Base-by-base conservation (phyloP, 2,329 filamentous ascomycete species). In the Alternaria incomplexa region DNA sequence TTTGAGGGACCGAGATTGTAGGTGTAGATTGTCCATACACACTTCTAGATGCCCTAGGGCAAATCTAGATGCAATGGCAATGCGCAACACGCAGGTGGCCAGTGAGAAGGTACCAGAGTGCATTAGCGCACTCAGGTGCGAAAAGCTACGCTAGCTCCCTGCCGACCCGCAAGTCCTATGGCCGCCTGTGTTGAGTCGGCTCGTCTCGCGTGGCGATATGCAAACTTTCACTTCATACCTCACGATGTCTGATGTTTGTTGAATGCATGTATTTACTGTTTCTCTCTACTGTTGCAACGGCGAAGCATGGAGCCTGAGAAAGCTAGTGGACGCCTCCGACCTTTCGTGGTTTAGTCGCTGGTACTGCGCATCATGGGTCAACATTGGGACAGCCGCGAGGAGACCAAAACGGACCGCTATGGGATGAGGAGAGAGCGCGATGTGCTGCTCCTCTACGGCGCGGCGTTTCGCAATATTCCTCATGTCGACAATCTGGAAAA, bases 391-490 rank as follows among this genome's bases (percentile, higher is more conserved):
- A 43, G 32, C 50, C 44, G 43, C 57, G 63, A 28, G 8, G 36
- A 46, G 4, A 53, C n/a, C 12, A 64, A 56, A 20, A 54, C 30
- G 13, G 45, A 56, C 15, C 62, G 54, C 36, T 58, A 66, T 22
- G 69, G 69, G 46, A 61, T 65, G 53, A 73, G 65, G 48, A 71
- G 75, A 54, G 70, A 75, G 40, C 73, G 71, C 32, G 74, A 77
- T 23, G 70, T 77, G 11, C 60, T 68, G 11, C 60, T 71, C 51
- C 63, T 71, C 13, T 77, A 77, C 50, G 69, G 71, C 44, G 56
- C 72, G 28, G 67, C 73, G 6, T 73, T 74, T 50, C 69, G 66
- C 47, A 63, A 73, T 20, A 66, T 76, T 13, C 69, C 66, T 22
- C 61, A 58, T 10, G 64, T 75, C n/a, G 63, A 70, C 44, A 50